These are phyloP conservation scores for Panicum hallii DNA, from an alignment of 202 grass and related monocot genomes.

Conservation along the genomic window DNA sequence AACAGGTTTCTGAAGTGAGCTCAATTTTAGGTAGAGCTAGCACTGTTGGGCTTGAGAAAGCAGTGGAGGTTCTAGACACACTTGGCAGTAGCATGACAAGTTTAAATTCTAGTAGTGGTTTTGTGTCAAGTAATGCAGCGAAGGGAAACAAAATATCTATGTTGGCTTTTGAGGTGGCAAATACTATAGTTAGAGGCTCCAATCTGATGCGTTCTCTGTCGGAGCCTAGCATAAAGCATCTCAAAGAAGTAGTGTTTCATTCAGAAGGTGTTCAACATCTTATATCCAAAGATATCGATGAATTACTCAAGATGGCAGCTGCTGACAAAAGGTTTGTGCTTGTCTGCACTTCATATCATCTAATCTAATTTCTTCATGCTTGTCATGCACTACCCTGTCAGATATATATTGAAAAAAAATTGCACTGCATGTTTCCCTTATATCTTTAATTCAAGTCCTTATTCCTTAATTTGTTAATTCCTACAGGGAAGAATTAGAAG, in stretches of 20 bases:
- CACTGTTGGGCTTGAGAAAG: slow-evolving; percentile 82
- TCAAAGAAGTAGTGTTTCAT: slow-evolving; percentile 84
- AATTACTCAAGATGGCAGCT: slow-evolving; percentile 74
- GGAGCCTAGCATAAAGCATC: slow-evolving; percentile 79
- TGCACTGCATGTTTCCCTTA: slow-evolving; percentile 27
- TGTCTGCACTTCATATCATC: slow-evolving; percentile 26
- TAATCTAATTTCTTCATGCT: slow-evolving; percentile 49
- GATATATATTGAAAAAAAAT: slow-evolving; percentile 59
- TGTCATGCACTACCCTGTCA: slow-evolving; percentile 49
- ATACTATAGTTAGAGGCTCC: slow-evolving; percentile 91
- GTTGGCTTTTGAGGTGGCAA: slow-evolving; percentile 96
- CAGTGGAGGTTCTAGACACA: slow-evolving; percentile 95
- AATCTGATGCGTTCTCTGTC: slow-evolving; percentile 95
- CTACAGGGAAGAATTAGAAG: slow-evolving; percentile 88
- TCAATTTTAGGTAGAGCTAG: slow-evolving; percentile 85
- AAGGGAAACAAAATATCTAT: slow-evolving; percentile 89
- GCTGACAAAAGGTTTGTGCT: slow-evolving; percentile 84
- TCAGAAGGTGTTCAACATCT: slow-evolving; percentile 87
- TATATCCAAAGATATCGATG: slow-evolving; percentile 89
- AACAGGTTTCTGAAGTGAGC: slow-evolving; percentile 91
- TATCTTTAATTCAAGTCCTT: slow-evolving; percentile 22
- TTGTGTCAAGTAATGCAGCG: slow-evolving; percentile 63
- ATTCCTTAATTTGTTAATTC: slow-evolving; percentile 45
- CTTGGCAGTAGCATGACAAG: slow-evolving; percentile 94
- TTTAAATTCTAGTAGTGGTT: slow-evolving; percentile 75